These are phyloP conservation scores for Neurospora sp. DNA, from an alignment of 2,329 filamentous ascomycete genomes.

Conservation along the genomic window DNA sequence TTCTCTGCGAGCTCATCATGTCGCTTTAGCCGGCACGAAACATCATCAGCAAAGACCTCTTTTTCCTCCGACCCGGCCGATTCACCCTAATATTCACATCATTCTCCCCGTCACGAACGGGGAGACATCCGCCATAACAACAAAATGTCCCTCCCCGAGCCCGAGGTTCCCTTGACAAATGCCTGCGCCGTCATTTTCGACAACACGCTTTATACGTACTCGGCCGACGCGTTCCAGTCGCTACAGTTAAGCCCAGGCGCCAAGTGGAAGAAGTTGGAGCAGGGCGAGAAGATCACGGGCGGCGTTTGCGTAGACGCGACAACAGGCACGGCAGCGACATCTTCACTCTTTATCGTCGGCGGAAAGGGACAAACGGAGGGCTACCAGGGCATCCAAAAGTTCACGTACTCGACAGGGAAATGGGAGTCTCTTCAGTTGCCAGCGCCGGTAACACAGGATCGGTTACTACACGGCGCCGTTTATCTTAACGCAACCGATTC, in stretches of 20 bases:
- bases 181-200: conserved; percentile 76
- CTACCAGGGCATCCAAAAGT: conserved; percentile 70
- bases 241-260: conserved; percentile 59
- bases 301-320: conserved; percentile 67
- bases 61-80: not conserved
- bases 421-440: conserved; percentile 39
- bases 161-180: conserved; percentile 58
- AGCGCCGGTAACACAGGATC: conserved; percentile 52
- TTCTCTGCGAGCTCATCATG: conserved; percentile 12
- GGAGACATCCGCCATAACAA: not conserved
- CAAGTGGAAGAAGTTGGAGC: conserved; percentile 57
- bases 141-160: conserved; percentile 63
- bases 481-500: conserved; percentile 62
- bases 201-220: conserved; percentile 78
- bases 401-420: conserved; percentile 41
- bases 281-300: conserved; percentile 62
- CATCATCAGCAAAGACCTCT: conserved; percentile 1
- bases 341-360: conserved; percentile 73
- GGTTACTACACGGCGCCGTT: conserved; percentile 63
- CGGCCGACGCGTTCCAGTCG: conserved; percentile 64
- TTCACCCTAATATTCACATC: not conserved
- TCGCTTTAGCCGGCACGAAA: conserved; percentile 10
- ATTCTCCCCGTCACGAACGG: not conserved
- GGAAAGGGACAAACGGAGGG: conserved; percentile 46
- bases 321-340: conserved; percentile 45